Conservation (phyloP, 129 eudicot genomes). For the Centaurea solstitialis region DNA sequence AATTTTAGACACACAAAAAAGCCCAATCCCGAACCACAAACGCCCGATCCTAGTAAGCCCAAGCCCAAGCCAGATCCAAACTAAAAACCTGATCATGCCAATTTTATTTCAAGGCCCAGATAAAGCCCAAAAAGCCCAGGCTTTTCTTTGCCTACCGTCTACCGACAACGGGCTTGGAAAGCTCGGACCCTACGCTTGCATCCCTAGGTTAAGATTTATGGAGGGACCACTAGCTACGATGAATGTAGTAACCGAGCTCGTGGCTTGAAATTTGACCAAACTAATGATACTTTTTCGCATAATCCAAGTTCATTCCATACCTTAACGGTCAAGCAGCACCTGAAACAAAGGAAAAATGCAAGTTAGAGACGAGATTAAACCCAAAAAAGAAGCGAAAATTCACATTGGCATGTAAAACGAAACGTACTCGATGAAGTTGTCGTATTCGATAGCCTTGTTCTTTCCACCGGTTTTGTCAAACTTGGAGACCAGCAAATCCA, state of each 20-base stretch:
- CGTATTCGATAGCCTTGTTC: constrained; percentile 81
- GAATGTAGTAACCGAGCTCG: not conserved
- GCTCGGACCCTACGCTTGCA: not conserved
- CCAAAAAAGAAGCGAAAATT: not conserved
- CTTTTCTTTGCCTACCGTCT: not conserved
- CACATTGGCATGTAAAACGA: not conserved
- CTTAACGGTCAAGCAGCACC: constrained; percentile 98
- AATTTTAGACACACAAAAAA: not conserved
- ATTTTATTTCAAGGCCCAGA: too few species aligned
- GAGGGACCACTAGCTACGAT: too few species aligned
- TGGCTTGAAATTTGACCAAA: not conserved
- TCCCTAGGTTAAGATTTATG: too few species aligned
- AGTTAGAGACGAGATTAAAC: constrained; percentile 16
- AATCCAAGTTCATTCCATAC: constrained; percentile 31
- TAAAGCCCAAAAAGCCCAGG: not conserved
- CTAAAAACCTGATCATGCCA: too few species aligned
- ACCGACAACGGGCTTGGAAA: not conserved
- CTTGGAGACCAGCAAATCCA: constrained; percentile 79
- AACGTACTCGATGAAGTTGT: constrained; percentile 91
- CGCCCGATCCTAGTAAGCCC: not conserved
- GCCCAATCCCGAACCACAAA: not conserved
- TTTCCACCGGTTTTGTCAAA: constrained; percentile 84
- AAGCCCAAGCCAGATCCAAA: not conserved
- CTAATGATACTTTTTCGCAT: not conserved
- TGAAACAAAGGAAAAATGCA: constrained; percentile 31